Conservation (phyloP, 2,329 filamentous ascomycete genomes). For the Paramyrothecium roridum region DNA sequence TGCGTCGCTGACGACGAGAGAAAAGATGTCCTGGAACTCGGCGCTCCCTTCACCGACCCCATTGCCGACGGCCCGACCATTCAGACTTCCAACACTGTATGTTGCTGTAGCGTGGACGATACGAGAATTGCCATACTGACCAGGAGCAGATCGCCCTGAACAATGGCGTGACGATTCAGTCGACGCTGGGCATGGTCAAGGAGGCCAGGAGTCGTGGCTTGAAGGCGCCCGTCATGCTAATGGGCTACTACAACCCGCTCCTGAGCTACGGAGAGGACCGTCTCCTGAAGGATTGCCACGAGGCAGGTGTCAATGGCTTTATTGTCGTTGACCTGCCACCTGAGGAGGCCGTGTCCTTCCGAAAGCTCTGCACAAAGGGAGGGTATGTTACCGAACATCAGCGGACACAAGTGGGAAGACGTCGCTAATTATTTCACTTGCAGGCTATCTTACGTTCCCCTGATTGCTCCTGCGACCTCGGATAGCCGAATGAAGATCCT, state of each 20-base stretch:
- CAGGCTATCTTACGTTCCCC: slow-evolving; percentile 89
- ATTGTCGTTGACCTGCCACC: slow-evolving; percentile 95
- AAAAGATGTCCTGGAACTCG: slow-evolving; percentile 86
- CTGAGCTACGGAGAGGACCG: slow-evolving; percentile 91
- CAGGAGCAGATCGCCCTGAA: slow-evolving; percentile 61
- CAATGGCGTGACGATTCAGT: slow-evolving; percentile 82
- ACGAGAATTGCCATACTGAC: slow-evolving; percentile 9
- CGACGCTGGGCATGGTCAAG: slow-evolving; percentile 79
- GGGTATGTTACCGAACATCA: slow-evolving; percentile 47
- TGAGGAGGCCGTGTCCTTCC: slow-evolving; percentile 91
- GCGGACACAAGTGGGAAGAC: too few relatives aligned
- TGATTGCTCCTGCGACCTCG: slow-evolving; percentile 92
- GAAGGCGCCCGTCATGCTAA: slow-evolving; percentile 80
- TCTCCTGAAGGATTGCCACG: slow-evolving; percentile 79
- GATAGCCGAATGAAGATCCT: slow-evolving; percentile 92
- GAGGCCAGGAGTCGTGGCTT: slow-evolving; percentile 75
- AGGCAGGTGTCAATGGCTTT: slow-evolving; percentile 88
- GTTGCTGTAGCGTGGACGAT: slow-evolving; percentile 13
- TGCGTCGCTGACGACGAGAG: not conserved
- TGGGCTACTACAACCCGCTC: slow-evolving; percentile 99
- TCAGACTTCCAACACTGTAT: slow-evolving; percentile 86
- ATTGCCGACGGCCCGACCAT: slow-evolving; percentile 98
- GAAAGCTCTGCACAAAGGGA: slow-evolving; percentile 75
- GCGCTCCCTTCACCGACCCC: slow-evolving; percentile 94
- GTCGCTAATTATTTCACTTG: not conserved